Evolutionary conservation across 176 grass and related monocot genomes (phyloP).

Genomic region (Paspalum notatum): DNA sequence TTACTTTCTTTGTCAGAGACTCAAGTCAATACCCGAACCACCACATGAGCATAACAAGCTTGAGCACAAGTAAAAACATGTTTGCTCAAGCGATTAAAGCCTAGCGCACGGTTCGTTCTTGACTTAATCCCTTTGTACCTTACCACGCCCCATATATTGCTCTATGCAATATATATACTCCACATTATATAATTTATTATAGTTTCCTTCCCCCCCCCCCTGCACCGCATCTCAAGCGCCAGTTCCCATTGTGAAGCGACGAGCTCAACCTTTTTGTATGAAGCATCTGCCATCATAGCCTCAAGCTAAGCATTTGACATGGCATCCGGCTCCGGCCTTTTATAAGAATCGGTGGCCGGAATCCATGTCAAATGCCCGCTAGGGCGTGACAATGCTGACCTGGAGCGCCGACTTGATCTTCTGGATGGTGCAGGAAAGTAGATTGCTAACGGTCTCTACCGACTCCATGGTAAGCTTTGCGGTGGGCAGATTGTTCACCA

Average conservation of each 20-base stretch:
- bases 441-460: slow-evolving; percentile 65
- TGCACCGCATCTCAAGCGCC: not conserved
- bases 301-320: slow-evolving; percentile 52
- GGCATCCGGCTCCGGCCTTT: slow-evolving; percentile 30
- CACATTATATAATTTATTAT: slow-evolving; percentile 45
- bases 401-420: slow-evolving; percentile 77
- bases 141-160: slow-evolving; percentile 19
- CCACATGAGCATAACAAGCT: slow-evolving; percentile 48
- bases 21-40: slow-evolving; percentile 93
- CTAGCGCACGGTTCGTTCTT: slow-evolving; percentile 76
- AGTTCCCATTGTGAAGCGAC: not conserved
- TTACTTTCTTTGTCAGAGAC: slow-evolving; percentile 33
- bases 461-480: slow-evolving; percentile 74
- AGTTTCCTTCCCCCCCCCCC: not conserved
- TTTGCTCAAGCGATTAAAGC: slow-evolving; percentile 10
- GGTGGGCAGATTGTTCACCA: slow-evolving; percentile 68
- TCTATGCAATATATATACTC: slow-evolving; percentile 42
- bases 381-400: slow-evolving; percentile 49
- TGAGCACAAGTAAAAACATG: slow-evolving; percentile 11
- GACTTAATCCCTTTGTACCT: slow-evolving; percentile 61
- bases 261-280: not conserved
- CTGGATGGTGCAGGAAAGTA: slow-evolving; percentile 79
- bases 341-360: not conserved
- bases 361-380: slow-evolving; percentile 62
- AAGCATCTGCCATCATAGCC: not conserved